Conservation (phyloP, 345 rosid genomes). For the Firmiana major region DNA sequence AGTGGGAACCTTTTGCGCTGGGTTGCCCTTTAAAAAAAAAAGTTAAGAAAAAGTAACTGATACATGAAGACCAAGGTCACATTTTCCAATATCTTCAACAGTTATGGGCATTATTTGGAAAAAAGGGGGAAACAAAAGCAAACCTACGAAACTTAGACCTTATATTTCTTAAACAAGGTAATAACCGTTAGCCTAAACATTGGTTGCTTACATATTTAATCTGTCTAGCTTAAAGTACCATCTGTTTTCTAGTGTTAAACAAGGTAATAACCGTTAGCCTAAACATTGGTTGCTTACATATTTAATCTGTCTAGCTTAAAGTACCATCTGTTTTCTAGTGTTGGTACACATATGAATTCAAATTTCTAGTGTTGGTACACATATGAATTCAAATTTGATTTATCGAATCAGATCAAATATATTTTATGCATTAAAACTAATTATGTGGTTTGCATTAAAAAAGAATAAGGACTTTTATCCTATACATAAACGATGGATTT, state of each 20-base stretch:
- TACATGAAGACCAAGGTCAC: not conserved
- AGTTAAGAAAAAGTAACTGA: too few species aligned
- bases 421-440: not conserved
- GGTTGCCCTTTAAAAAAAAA: too few species aligned
- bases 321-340: not conserved
- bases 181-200: too few species aligned
- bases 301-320: too few species aligned
- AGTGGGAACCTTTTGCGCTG: too few species aligned
- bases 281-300: too few species aligned
- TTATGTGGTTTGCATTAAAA: not conserved
- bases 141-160: not conserved
- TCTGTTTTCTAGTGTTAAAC: not conserved
- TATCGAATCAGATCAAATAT: not conserved
- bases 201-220: too few species aligned
- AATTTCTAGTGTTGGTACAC: too few species aligned
- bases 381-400: not conserved
- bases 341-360: too few species aligned
- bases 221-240: too few species aligned
- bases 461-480: not conserved
- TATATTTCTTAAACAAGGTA: not conserved
- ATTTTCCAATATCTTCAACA: not conserved
- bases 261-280: not conserved
- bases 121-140: not conserved
- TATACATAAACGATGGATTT: not conserved
- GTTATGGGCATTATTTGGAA: not conserved